Percentiles rank a stretch among this genome's conserved stretches.
These are phyloP conservation scores for Penicillium hordei DNA, from an alignment of 2,329 filamentous ascomycete genomes.

Conservation along the genomic window DNA sequence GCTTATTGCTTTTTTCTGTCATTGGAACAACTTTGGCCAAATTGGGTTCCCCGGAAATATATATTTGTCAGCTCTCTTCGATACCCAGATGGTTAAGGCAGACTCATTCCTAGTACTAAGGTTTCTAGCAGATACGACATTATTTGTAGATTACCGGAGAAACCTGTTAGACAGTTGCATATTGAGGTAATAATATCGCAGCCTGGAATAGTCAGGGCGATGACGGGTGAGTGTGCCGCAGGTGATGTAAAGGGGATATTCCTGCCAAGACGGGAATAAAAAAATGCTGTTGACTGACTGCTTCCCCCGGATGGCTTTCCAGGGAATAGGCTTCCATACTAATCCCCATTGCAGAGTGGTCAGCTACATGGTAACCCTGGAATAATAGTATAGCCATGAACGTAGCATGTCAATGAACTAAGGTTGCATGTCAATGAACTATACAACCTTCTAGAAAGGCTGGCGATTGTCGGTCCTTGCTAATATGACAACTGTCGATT, in stretches of 20 bases:
- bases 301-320: background rate
- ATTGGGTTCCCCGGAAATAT: background rate
- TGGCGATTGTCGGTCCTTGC: background rate
- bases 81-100: background rate
- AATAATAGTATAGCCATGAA: background rate
- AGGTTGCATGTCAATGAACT: background rate
- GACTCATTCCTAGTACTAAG: background rate
- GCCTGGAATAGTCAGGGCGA: background rate
- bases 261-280: background rate
- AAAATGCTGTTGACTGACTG: conserved; percentile 6
- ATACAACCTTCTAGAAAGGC: background rate
- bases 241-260: background rate
- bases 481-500: background rate
- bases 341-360: background rate
- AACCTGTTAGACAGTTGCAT: background rate
- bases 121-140: background rate
- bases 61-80: background rate
- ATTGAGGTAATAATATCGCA: background rate
- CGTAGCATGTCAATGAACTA: background rate
- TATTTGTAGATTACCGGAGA: too few species aligned
- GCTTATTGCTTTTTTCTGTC: background rate
- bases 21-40: background rate
- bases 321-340: too few species aligned
- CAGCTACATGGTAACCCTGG: too few species aligned
- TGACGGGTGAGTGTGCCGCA: background rate